Base-by-base conservation (phyloP, 306 rosid species). In the Nissolia schottii region DNA sequence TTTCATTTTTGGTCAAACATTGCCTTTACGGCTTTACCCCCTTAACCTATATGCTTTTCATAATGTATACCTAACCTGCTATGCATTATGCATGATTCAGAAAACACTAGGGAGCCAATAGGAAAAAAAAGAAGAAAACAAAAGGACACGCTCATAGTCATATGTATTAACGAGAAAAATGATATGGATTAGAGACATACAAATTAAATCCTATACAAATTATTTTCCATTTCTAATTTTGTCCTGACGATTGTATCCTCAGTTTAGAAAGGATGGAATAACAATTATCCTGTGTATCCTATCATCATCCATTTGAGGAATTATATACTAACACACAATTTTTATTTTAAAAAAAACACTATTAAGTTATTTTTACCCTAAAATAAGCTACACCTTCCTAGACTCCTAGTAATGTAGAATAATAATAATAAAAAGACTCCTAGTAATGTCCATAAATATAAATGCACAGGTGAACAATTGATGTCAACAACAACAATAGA, bases 41-140 rank as follows among this genome's bases (percentile, higher is more conserved):
- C 31, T 56, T 10, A 41, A 48, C n/a, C 19, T 40, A 32, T 45
- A 35, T 75, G 48, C 24, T 31, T 22, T 69, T 45, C 22, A 23
- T 58, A 15, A 71, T 61, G 29, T 59, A 58, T 69, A 63, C 68
- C 76, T 70, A 74, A 81, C 18, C 43, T 56, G 37, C 77, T 24
- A 55, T 59, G 15, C 69, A 53, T 67, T 45, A 24, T 64, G 67
- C n/a, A 27, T 48, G 28, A 25, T 67, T 69, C 19, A 48, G 15
- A 60, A 12, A n/a, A 14, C 2, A 14, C 25, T 9, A 3, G 12
- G 16, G 12, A 14, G 31, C 46, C 38, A 22, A 29, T 13, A 8
- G 58, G 51, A n/a, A 40, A 43, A 35, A 53, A 38, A 53, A 15
- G 11, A 20, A 25, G 13, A 3, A 43, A 35, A 37, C n/a, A 43